These are phyloP conservation scores for Botrytis medusae DNA, from an alignment of 2,329 filamentous ascomycete species.

Conservation along the genomic window DNA sequence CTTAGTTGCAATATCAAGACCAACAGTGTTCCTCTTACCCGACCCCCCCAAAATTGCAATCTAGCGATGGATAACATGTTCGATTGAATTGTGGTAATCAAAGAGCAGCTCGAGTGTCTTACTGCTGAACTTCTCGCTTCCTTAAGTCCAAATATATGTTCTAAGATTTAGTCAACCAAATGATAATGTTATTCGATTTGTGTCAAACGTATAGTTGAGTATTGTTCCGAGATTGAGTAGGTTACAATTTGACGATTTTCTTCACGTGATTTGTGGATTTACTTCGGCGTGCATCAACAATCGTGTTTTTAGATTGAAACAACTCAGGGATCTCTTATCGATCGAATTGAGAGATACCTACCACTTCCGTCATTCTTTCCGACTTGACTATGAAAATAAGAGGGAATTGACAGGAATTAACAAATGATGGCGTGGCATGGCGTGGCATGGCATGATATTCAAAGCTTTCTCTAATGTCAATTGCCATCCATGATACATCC, in stretches of 20 bases:
- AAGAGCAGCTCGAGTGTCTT: not conserved
- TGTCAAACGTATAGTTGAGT: too few relatives aligned
- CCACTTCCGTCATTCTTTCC: not conserved
- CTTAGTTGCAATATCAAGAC: not conserved
- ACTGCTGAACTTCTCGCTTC: not conserved
- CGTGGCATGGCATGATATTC: not conserved
- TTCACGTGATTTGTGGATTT: not conserved
- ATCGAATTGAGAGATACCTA: not conserved
- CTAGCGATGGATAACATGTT: not conserved
- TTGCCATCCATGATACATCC: not conserved
- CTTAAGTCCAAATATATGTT: not conserved
- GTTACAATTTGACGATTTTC: too few relatives aligned
- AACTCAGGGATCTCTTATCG: not conserved
- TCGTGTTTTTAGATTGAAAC: not conserved
- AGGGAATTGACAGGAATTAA: not conserved
- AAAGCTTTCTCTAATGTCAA: not conserved
- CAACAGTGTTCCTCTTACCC: not conserved
- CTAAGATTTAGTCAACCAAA: not conserved
- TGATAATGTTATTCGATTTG: too few relatives aligned
- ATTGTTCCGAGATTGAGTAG: too few relatives aligned
- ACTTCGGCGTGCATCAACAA: not conserved
- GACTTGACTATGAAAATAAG: not conserved
- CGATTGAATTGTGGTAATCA: not conserved
- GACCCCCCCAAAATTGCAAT: not conserved
- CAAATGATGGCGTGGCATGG: not conserved